Conservation (phyloP, 2,329 filamentous ascomycete genomes). For the Daldinia sp. region DNA sequence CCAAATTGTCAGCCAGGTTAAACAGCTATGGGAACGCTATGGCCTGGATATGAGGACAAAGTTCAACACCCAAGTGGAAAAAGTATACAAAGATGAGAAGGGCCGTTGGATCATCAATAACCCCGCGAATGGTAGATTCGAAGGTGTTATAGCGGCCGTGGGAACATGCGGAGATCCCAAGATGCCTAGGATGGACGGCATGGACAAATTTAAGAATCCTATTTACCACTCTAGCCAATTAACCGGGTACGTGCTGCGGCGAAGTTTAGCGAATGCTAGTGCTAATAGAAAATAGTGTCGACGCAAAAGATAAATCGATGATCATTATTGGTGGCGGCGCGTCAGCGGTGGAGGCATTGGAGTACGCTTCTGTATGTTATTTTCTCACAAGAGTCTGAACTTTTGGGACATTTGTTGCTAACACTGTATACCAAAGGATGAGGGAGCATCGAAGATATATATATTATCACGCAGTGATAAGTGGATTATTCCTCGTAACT, state of each 20-base stretch:
- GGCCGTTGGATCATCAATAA: conserved; percentile 83
- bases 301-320: conserved; percentile 77
- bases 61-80: conserved; percentile 75
- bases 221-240: conserved; percentile 80
- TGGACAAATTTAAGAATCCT: conserved; percentile 74
- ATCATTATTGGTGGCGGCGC: conserved; percentile 81
- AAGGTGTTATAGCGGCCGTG: conserved; percentile 79
- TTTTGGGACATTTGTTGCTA: neutral
- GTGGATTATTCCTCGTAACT: conserved; percentile 86
- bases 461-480: conserved; percentile 82
- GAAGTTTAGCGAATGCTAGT: conserved; percentile 35
- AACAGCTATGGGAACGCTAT: conserved; percentile 77
- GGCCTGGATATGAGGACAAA: conserved; percentile 73
- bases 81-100: conserved; percentile 71
- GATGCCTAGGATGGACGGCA: conserved; percentile 73
- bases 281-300: conserved; percentile 55
- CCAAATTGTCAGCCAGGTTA: conserved; percentile 78
- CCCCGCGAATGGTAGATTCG: conserved; percentile 73
- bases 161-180: conserved; percentile 84
- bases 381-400: neutral
- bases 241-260: conserved; percentile 58
- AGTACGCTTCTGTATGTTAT: conserved; percentile 68
- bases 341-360: conserved; percentile 81
- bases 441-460: conserved; percentile 72
- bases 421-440: conserved; percentile 46